Conservation (phyloP, 1,284 basidiomycete species). For the Malassezia vespertilionis region DNA sequence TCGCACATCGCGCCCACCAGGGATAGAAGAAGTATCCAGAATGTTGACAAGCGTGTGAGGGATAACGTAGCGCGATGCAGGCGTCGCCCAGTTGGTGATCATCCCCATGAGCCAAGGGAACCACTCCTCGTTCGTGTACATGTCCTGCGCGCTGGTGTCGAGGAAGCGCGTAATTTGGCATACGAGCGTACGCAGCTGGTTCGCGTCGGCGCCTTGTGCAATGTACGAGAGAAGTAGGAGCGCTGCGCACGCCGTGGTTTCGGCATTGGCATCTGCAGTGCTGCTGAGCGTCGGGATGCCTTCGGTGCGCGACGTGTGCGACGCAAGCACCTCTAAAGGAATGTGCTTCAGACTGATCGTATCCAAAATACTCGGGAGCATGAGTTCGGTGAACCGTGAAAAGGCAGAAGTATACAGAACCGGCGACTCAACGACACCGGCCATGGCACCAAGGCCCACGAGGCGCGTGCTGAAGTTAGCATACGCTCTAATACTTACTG, state of each 20-base stretch:
- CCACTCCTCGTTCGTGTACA: slow-evolving; percentile 63
- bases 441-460: slow-evolving; percentile 1
- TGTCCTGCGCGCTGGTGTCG: slow-evolving; percentile 20
- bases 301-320: neutral
- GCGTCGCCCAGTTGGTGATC: slow-evolving; percentile 70
- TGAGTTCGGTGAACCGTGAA: neutral
- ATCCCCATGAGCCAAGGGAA: slow-evolving; percentile 72
- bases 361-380: slow-evolving; percentile 5
- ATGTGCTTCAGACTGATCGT: neutral
- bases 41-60: slow-evolving; percentile 70
- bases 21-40: neutral
- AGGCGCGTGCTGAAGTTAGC: neutral
- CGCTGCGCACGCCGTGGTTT: neutral
- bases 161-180: slow-evolving; percentile 55
- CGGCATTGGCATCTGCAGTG: neutral
- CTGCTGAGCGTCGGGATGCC: neutral
- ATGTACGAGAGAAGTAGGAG: slow-evolving; percentile 4
- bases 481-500: too few relatives aligned
- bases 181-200: slow-evolving; percentile 60
- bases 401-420: slow-evolving; percentile 5
- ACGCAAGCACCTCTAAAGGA: neutral
- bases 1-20: slow-evolving; percentile 2
- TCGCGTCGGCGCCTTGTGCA: slow-evolving; percentile 63
- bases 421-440: slow-evolving; percentile 4
- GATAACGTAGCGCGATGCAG: slow-evolving; percentile 82